phyloP scores from a whole-genome alignment of 176 grass and related monocot species.

The Cymbopogon citratus region DNA sequence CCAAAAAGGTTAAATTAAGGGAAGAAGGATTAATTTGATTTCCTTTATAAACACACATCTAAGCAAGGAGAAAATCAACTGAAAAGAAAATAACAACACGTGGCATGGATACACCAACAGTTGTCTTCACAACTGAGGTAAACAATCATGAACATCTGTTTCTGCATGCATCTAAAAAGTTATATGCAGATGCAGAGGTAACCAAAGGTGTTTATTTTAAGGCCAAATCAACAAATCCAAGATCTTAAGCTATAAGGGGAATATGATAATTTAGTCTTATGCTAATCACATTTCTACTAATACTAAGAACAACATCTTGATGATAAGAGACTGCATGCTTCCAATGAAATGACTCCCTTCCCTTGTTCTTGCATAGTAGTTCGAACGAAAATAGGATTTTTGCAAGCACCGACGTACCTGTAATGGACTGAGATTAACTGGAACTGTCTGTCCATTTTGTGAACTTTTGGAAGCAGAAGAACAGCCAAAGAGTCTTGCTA shows the following conservation, averaged over 20 bases:
- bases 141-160: neutral
- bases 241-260: neutral
- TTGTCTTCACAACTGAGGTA: neutral
- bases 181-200: neutral
- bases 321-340: neutral
- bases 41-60: neutral
- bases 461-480: conserved; percentile 26
- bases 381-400: neutral
- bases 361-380: neutral
- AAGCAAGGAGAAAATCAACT: neutral
- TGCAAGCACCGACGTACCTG: conserved; percentile 36
- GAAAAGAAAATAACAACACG: neutral
- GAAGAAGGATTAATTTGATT: neutral
- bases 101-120: neutral
- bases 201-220: neutral
- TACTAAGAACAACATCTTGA: neutral
- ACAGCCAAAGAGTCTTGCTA: conserved; percentile 41
- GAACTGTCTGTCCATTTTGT: conserved; percentile 28
- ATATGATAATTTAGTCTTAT: neutral
- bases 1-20: neutral
- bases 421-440: conserved; percentile 44
- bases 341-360: neutral
- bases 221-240: neutral
- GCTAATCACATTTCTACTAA: neutral
- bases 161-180: neutral